Conservation (phyloP, 2,329 filamentous ascomycete species). For the Aureobasidium pullulans region DNA sequence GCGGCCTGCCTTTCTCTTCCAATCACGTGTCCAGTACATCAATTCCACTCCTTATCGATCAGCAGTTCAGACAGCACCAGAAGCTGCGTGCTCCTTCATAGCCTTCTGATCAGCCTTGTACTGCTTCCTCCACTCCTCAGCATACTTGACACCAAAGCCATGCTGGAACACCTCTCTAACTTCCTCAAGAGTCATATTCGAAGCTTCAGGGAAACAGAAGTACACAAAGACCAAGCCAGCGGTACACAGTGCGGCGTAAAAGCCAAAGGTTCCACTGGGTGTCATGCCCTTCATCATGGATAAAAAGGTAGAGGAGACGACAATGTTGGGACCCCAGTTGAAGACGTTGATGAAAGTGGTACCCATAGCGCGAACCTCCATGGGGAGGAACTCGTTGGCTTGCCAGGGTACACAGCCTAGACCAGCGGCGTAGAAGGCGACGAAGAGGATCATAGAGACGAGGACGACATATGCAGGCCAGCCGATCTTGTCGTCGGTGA, state of each 20-base stretch:
- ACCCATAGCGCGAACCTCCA: slow-evolving; percentile 45
- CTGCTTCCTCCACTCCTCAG: slow-evolving; percentile 30
- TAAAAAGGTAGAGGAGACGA: slow-evolving; percentile 44
- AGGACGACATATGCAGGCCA: slow-evolving; percentile 34
- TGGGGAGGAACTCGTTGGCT: slow-evolving; percentile 39
- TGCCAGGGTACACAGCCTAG: slow-evolving; percentile 44
- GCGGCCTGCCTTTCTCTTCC: too few relatives aligned
- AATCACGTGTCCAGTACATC: not conserved
- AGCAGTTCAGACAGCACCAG: not conserved
- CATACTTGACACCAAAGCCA: slow-evolving; percentile 38
- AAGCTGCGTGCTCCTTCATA: not conserved
- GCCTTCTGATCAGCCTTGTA: slow-evolving; percentile 24
- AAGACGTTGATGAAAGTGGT: slow-evolving; percentile 42
- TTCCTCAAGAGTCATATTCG: slow-evolving; percentile 48
- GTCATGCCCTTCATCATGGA: slow-evolving; percentile 44
- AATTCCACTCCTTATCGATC: not conserved
- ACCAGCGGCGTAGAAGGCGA: slow-evolving; percentile 38
- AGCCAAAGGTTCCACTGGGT: slow-evolving; percentile 44
- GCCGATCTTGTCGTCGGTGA: slow-evolving; percentile 25
- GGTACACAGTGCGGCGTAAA: slow-evolving; percentile 45
- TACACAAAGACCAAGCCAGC: slow-evolving; percentile 41
- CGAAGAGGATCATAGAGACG: slow-evolving; percentile 39
- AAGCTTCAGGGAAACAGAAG: slow-evolving; percentile 48
- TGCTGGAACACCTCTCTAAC: slow-evolving; percentile 44
- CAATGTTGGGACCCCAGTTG: slow-evolving; percentile 40